phyloP scores from a whole-genome alignment of 345 rosid genomes.

The Eucalyptus curtisii region DNA sequence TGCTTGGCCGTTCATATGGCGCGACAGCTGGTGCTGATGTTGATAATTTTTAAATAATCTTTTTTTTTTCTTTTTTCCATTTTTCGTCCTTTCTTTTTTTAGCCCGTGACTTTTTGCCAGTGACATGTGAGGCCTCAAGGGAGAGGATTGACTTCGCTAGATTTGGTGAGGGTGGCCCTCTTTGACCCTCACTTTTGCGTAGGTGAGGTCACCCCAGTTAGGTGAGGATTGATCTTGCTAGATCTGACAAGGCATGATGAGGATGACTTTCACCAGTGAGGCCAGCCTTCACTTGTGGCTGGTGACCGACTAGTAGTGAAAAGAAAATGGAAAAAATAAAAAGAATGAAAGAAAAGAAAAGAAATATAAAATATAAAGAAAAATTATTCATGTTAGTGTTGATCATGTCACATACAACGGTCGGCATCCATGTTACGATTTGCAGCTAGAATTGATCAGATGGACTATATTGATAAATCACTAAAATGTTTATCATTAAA shows the following conservation, averaged over 20 bases:
- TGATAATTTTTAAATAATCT: neutral
- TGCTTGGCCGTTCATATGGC: rapidly evolving
- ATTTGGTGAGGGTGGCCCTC: too few relatives aligned
- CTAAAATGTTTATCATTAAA: neutral
- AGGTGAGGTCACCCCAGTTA: too few relatives aligned
- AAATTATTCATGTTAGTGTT: neutral
- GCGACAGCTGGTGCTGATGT: rapidly evolving
- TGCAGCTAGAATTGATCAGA: rapidly evolving
- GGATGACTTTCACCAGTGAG: too few relatives aligned
- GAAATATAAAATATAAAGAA: neutral
- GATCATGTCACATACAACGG: rapidly evolving
- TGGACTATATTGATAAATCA: neutral
- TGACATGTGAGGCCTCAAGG: neutral
- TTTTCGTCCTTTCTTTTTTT: neutral
- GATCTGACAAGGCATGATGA: neutral
- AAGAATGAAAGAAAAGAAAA: neutral
- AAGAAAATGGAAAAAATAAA: neutral
- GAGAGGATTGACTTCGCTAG: too few relatives aligned
- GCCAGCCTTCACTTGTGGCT: neutral
- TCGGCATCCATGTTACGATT: rapidly evolving
- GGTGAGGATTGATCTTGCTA: neutral
- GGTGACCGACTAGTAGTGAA: rapidly evolving
- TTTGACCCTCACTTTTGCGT: too few relatives aligned
- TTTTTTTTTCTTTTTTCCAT: neutral
- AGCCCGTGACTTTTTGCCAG: neutral